Evolutionary conservation across 2,329 filamentous ascomycete genomes (phyloP), one percentile per base, ranked within the genome.

Genomic region (Dryadomyces quercivorus): DNA sequence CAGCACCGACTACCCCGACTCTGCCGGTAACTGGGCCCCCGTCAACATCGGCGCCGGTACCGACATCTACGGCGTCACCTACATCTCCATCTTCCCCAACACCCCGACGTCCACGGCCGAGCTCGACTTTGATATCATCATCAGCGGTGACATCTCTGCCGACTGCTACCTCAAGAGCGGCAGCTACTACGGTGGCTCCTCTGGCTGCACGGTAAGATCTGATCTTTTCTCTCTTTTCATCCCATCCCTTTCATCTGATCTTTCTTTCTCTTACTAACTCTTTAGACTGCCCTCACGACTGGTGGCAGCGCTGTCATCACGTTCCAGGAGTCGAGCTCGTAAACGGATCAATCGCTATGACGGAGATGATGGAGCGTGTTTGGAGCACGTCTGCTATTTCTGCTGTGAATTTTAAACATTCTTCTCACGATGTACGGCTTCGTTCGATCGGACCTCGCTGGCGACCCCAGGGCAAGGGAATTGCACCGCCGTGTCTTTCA

Each of bases 151-250:
- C 58, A 69, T 74, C 54, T 72, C 65, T 60, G 65, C 63, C 50
- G 63, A 69, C 51, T 95, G 88, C 78, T 80, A 76, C 60, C 85
- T 85, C 64, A 72, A 78, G 59, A 72, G 81, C 58, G 84, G 85
- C 55, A 62, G 73, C 58, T 93, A 84, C 73, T 67, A 71, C 40
- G 76, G 75, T 59, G 77, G 77, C 60, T 65, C 69, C 57, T 75
- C 71, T 58, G 88, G 89, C 57, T 95, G 89, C 81, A 95, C 89
- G 51, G 88, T 93, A 82, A 78, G 86, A n/a, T n/a, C n/a, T n/a
- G n/a, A n/a, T 79, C 57, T 47, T 52, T 15, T 52, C 31, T n/a
- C 9, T n/a, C 16, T 36, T 44, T 40, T 38, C 48, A 15, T 16
- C n/a, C 50, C 31, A 43, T 36, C n/a, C 5, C 20, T 40, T 20